Evolutionary conservation across 306 rosid genomes (phyloP).

Genomic region (Geum urbanum): DNA sequence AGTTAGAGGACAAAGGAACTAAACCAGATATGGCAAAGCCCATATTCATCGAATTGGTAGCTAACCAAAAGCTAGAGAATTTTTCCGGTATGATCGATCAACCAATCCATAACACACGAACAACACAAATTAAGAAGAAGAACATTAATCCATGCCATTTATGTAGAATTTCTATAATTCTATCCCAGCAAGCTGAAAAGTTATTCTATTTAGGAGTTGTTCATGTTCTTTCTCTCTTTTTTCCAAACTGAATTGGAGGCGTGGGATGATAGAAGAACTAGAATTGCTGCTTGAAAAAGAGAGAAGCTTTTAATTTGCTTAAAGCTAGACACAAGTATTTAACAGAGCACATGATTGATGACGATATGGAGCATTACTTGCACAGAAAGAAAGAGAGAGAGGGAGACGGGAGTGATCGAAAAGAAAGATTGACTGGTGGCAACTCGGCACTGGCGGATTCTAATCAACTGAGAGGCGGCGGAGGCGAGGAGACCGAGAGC

Average conservation of each 20-base stretch:
- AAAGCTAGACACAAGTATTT: constrained; percentile 28
- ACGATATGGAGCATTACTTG: constrained; percentile 20
- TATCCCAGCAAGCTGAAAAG: neutral
- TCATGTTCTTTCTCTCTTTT: neutral
- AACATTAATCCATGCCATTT: neutral
- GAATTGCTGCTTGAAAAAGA: constrained; percentile 19
- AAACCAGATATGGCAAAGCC: neutral
- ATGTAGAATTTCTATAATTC: neutral
- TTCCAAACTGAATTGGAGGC: neutral
- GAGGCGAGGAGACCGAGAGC: constrained; percentile 45
- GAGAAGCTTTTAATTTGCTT: neutral
- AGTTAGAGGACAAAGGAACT: neutral
- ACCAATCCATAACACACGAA: neutral
- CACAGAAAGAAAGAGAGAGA: constrained; percentile 17
- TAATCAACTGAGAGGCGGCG: constrained; percentile 36
- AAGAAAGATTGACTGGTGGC: constrained; percentile 24
- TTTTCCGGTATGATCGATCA: neutral
- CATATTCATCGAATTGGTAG: neutral
- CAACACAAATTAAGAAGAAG: neutral
- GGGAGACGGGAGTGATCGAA: neutral
- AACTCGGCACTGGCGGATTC: constrained; percentile 12
- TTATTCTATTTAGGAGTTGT: constrained; percentile 10
- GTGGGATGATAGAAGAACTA: constrained; percentile 14
- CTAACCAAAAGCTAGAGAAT: neutral
- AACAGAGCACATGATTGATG: constrained; percentile 24